A percentile compares a stretch with the other conserved stretches of the same genome.
phyloP scores from a whole-genome alignment of 1,284 basidiomycete genomes.

The Naganishia cerealis region DNA sequence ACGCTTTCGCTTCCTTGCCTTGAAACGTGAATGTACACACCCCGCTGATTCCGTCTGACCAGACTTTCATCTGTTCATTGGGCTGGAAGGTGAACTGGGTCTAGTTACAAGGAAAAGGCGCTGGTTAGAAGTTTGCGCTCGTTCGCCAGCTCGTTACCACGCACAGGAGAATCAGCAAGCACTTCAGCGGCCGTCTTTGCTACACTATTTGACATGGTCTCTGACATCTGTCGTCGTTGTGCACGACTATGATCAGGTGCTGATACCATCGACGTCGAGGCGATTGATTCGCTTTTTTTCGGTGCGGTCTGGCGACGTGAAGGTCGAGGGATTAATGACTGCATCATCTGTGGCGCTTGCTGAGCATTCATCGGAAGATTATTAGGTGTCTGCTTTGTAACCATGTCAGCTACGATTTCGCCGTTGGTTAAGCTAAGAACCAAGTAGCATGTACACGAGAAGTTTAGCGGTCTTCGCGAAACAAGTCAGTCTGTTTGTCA shows the following conservation, averaged over 20 bases:
- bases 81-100: constrained; percentile 13
- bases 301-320: neutral
- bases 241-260: neutral
- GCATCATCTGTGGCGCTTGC: neutral
- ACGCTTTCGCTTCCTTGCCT: constrained; percentile 20
- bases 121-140: neutral
- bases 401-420: neutral
- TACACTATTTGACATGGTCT: constrained; percentile 8
- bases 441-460: neutral
- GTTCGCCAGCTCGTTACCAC: neutral
- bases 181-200: neutral
- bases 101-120: neutral
- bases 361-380: neutral
- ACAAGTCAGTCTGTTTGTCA: neutral
- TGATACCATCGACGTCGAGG: neutral
- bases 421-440: neutral
- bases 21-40: constrained; percentile 19
- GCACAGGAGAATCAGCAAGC: constrained; percentile 7
- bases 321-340: neutral
- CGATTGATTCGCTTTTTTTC: neutral
- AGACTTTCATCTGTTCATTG: constrained; percentile 14
- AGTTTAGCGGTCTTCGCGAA: neutral
- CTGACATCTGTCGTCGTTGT: neutral
- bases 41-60: constrained; percentile 25
- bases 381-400: neutral